Evolutionary conservation across 805 yeast species (phyloP), one percentile per base, ranked within the genome.

Genomic region (Spathaspora arborariae): DNA sequence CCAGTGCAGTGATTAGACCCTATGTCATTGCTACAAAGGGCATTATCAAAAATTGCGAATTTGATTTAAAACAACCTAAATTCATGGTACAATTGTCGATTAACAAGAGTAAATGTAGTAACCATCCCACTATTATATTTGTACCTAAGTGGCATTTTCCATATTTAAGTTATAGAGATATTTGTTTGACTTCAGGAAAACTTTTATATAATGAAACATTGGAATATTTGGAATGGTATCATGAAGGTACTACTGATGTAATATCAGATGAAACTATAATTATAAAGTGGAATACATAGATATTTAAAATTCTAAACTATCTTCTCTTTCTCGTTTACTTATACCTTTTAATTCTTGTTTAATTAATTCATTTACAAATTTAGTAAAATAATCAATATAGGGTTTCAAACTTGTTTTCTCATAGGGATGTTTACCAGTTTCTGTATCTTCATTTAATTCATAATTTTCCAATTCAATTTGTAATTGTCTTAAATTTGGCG

Each of bases 1-100:
- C 79, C 1, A 79, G 77, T 43, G 89, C 97, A 0, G 78, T 87
- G 1, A 66, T 88, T 21, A 74, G 99, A 41, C 97, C 98, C 2
- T 85, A 75, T 52, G 84, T 90, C 1, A 61, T 82, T 1, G 78
- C 83, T 3, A 73, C 84, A 0, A 73, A 72, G 27, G 98, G 98
- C 2, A 55, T 56, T 1, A 74, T 85, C 11, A 58, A 58, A 5
- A 62, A 66, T 16, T 78, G 83, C 13, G 81, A 75, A 43, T 90
- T 90, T 61, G 82, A 86, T 49, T 54, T 86, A 43, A 64, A 65
- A 38, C 60, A 65, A 4, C 68, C 70, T 18, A 64, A 58, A 22
- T 88, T 80, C 59, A 58, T 60, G 0, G 62, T 88, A 47, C 71
- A 74, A 9, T 59, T 90, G 13, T 52, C 58, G 10, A 45, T 65